phyloP scores from a whole-genome alignment of 345 rosid genomes.

The Aegle marmelos region DNA sequence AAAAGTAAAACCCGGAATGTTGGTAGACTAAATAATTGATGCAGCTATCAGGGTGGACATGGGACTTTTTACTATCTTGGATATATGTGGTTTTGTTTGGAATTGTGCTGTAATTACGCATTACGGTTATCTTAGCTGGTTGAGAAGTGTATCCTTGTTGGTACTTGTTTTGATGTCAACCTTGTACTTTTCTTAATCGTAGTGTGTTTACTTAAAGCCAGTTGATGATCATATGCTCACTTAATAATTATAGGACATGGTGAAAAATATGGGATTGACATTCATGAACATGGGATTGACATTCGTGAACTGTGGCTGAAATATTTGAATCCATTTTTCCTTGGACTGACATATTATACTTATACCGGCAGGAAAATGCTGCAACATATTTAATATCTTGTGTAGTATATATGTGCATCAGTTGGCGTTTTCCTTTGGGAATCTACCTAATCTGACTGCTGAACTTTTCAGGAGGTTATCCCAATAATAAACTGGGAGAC shows the following conservation, averaged over 20 bases:
- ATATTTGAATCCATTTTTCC: neutral
- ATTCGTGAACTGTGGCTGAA: neutral
- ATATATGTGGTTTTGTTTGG: neutral
- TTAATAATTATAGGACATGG: neutral
- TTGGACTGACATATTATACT: neutral
- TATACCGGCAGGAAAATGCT: neutral
- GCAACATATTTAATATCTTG: neutral
- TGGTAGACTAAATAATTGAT: slow-evolving; percentile 2
- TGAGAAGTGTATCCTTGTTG: neutral
- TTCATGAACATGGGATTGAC: no score
- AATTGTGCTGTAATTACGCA: neutral
- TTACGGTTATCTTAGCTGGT: neutral
- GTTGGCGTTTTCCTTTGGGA: neutral
- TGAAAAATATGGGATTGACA: neutral
- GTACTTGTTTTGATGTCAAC: neutral
- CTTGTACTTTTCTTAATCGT: neutral
- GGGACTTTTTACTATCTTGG: neutral
- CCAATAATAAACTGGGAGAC: slow-evolving; percentile 95
- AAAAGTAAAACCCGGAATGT: neutral
- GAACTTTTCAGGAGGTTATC: slow-evolving; percentile 65
- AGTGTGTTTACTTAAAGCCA: neutral
- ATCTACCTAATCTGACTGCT: slow-evolving; percentile 11
- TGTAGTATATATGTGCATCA: neutral
- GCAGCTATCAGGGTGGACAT: neutral
- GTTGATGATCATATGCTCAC: neutral